A percentile compares a stretch with the other conserved stretches of the same genome.
These are phyloP conservation scores for Candida sp. DNA, from an alignment of 1,139 yeast species.

Conservation along the genomic window DNA sequence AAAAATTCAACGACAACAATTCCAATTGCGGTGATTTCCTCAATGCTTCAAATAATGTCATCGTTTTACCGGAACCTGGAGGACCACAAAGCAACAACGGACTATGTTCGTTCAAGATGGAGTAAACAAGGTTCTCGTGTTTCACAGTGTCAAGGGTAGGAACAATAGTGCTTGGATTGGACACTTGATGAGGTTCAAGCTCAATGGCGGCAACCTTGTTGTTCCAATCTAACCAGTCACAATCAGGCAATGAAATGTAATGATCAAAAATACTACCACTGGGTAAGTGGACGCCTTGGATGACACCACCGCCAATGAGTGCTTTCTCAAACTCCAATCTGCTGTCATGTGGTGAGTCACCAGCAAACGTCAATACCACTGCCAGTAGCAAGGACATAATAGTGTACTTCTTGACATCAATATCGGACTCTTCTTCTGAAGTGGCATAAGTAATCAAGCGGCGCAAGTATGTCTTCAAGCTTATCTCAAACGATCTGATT, in stretches of 20 bases:
- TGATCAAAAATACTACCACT: slow-evolving; percentile 37
- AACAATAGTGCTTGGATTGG: slow-evolving; percentile 66
- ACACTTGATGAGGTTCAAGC: slow-evolving; percentile 67
- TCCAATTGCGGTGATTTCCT: slow-evolving; percentile 62
- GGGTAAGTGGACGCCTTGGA: slow-evolving; percentile 17
- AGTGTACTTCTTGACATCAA: slow-evolving; percentile 29
- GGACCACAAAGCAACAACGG: slow-evolving; percentile 90
- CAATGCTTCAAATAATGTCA: slow-evolving; percentile 80
- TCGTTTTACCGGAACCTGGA: slow-evolving; percentile 97
- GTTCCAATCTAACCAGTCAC: slow-evolving; percentile 54
- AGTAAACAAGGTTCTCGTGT: slow-evolving; percentile 65
- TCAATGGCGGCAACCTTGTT: slow-evolving; percentile 47
- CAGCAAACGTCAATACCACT: slow-evolving; percentile 72
- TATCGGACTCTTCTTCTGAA: slow-evolving; percentile 18
- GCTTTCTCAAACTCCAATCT: slow-evolving; percentile 42
- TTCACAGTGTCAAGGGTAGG: slow-evolving; percentile 82
- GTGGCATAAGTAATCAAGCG: slow-evolving; percentile 17
- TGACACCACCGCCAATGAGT: slow-evolving; percentile 25
- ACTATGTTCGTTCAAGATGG: slow-evolving; percentile 58
- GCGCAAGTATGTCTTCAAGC: slow-evolving; percentile 29
- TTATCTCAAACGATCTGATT: slow-evolving; percentile 37
- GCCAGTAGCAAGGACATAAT: slow-evolving; percentile 46
- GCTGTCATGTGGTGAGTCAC: slow-evolving; percentile 51
- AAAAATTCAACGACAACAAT: slow-evolving; percentile 76
- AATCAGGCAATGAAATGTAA: slow-evolving; percentile 50